A percentile compares a stretch with the other conserved stretches of the same genome.
Conservation (phyloP, 176 grass and related monocot genomes). For the Phoenix dactylifera region DNA sequence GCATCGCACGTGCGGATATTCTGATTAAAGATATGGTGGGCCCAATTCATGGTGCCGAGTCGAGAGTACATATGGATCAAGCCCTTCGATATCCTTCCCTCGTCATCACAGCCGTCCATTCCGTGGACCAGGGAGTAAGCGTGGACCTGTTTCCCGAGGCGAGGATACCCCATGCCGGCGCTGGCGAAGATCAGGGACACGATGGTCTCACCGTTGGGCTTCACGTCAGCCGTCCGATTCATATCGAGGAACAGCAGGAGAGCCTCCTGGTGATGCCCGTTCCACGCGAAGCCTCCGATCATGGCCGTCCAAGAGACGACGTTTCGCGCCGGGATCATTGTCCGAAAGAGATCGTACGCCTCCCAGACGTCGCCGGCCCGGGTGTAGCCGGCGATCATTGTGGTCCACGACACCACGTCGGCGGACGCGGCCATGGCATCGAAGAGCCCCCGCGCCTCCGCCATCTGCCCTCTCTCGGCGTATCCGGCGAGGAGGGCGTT, state of each 20-base stretch:
- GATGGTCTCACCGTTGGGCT: constrained; percentile 1
- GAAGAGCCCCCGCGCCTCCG: constrained; percentile 4
- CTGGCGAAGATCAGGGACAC: constrained; percentile 7
- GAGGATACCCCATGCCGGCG: background rate
- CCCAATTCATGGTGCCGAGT: constrained; percentile 8
- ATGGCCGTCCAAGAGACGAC: constrained; percentile 11
- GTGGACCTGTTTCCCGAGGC: constrained; percentile 9
- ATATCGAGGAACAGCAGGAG: background rate
- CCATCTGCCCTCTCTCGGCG: constrained; percentile 6
- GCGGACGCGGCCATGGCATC: background rate
- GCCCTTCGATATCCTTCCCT: constrained; percentile 12
- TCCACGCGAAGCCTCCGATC: constrained; percentile 17
- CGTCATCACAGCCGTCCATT: background rate
- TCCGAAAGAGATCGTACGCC: constrained; percentile 14
- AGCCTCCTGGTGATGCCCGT: background rate
- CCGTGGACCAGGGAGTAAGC: background rate
- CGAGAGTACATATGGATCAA: constrained; percentile 16
- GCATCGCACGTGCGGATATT: background rate
- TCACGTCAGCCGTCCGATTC: background rate
- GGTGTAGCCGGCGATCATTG: constrained; percentile 1
- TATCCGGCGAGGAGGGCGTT: constrained; percentile 1
- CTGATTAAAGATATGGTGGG: background rate
- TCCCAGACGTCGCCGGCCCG: constrained; percentile 6
- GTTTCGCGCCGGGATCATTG: constrained; percentile 1
- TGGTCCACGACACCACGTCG: constrained; percentile 15